These are phyloP conservation scores for Hibiscus syriacus DNA, from an alignment of 345 rosid genomes.

Conservation along the genomic window DNA sequence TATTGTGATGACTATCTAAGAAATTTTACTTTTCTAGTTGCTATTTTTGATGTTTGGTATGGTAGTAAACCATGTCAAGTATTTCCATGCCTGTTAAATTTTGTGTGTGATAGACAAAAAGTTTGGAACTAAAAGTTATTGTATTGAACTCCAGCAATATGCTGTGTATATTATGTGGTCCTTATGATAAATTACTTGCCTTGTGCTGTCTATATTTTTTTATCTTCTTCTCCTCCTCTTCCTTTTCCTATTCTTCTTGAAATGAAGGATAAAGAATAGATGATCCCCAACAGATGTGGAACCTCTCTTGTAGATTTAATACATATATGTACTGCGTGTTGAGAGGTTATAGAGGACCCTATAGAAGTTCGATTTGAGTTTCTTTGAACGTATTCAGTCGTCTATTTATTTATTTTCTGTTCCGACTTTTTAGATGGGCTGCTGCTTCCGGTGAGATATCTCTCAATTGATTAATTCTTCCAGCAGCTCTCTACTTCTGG, in stretches of 20 bases:
- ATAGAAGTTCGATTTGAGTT: not conserved
- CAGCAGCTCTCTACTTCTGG: conserved; percentile 95
- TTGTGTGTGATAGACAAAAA: not conserved
- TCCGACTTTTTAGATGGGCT: conserved; percentile 59
- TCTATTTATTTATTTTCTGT: conserved; percentile 10
- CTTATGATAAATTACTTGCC: not conserved
- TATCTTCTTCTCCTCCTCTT: too few relatives aligned
- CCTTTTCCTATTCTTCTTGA: not conserved
- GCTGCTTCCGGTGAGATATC: conserved; percentile 79
- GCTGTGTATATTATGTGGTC: too few relatives aligned
- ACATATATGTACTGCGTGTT: not conserved
- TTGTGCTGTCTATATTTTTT: not conserved
- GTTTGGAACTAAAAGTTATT: not conserved
- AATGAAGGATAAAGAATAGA: not conserved
- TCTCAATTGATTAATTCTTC: conserved; percentile 65
- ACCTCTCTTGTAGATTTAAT: not conserved
- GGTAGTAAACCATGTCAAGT: not conserved
- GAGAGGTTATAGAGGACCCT: not conserved
- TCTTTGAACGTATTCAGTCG: not conserved
- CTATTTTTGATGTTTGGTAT: conserved; percentile 14
- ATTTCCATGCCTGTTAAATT: not conserved
- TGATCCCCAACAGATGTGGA: conserved; percentile 1
- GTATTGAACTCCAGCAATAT: not conserved
- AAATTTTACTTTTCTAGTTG: conserved; percentile 1
- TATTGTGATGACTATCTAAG: conserved; percentile 22